Conservation (phyloP, 352 stramenopile species). For the Globisporangium carolinianum region DNA sequence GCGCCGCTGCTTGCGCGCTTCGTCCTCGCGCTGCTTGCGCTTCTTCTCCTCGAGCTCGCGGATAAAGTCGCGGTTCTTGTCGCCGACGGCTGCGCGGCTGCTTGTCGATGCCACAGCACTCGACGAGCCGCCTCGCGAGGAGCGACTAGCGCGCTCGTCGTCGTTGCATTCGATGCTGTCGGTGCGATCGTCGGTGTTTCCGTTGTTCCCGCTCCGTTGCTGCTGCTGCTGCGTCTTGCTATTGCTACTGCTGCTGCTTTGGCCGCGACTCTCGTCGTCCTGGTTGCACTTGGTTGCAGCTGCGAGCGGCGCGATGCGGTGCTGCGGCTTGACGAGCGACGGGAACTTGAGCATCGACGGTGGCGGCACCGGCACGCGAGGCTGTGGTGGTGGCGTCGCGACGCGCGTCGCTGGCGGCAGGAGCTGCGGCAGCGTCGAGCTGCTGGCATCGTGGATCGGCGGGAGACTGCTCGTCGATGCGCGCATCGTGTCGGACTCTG, state of each 20-base stretch:
- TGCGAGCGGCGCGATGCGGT: background rate
- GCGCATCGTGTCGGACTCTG: background rate
- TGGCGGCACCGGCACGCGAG: background rate
- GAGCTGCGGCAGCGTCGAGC: slow-evolving; percentile 3
- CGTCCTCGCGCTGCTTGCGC: slow-evolving; percentile 48
- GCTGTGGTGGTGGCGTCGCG: slow-evolving; percentile 1
- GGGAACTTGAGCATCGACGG: slow-evolving; percentile 32
- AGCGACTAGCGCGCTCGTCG: slow-evolving; percentile 10
- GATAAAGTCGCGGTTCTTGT: slow-evolving; percentile 67
- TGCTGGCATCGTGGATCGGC: slow-evolving; percentile 4
- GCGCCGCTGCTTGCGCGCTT: slow-evolving; percentile 30
- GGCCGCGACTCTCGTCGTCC: slow-evolving; percentile 13
- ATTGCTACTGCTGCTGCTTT: slow-evolving; percentile 5
- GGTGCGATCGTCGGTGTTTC: slow-evolving; percentile 1
- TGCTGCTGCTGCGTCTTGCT: background rate
- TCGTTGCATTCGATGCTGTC: slow-evolving; percentile 17
- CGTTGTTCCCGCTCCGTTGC: background rate
- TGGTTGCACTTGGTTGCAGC: slow-evolving; percentile 24
- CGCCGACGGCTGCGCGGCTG: slow-evolving; percentile 4
- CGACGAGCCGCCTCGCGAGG: too few species aligned
- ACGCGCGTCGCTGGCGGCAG: background rate
- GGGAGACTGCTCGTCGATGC: slow-evolving; percentile 3
- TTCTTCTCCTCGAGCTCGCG: slow-evolving; percentile 72
- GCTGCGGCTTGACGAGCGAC: slow-evolving; percentile 26
- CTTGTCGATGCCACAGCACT: background rate